phyloP scores from a whole-genome alignment of 768 basidiomycete genomes.

The Holtermannia corniformis region DNA sequence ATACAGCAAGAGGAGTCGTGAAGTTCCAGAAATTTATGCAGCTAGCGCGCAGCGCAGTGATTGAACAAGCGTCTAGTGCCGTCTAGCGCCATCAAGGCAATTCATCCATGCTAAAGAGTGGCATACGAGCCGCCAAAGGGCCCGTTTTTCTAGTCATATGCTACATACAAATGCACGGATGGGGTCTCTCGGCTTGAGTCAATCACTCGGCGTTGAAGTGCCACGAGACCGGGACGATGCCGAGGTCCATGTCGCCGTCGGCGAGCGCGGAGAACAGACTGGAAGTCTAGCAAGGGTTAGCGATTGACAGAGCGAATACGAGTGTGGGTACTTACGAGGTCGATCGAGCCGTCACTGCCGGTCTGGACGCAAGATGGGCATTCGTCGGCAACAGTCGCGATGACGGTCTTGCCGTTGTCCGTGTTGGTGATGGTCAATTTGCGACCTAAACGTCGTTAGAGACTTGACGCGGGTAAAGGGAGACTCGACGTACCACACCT shows the following conservation, averaged over 20 bases:
- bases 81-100: too few species aligned
- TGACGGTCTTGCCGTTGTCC: conserved; percentile 52
- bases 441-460: neutral
- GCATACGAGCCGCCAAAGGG: too few species aligned
- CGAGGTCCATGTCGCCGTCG: conserved; percentile 2
- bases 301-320: neutral
- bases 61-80: too few species aligned
- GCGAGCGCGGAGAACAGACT: neutral
- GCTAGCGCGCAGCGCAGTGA: too few species aligned
- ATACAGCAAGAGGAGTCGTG: too few species aligned
- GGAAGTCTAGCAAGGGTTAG: neutral
- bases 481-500: neutral
- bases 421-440: conserved; percentile 57
- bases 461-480: too few species aligned
- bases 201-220: too few species aligned
- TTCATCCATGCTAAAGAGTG: too few species aligned
- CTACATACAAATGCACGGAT: too few species aligned
- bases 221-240: conserved; percentile 7
- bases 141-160: too few species aligned
- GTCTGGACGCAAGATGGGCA: conserved; percentile 66
- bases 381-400: conserved; percentile 61
- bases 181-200: too few species aligned
- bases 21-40: too few species aligned
- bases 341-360: conserved; percentile 50
- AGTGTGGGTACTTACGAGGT: conserved; percentile 17